These are phyloP conservation scores for Tribonema minus DNA, from an alignment of 108 stramenopile genomes.

Conservation along the genomic window DNA sequence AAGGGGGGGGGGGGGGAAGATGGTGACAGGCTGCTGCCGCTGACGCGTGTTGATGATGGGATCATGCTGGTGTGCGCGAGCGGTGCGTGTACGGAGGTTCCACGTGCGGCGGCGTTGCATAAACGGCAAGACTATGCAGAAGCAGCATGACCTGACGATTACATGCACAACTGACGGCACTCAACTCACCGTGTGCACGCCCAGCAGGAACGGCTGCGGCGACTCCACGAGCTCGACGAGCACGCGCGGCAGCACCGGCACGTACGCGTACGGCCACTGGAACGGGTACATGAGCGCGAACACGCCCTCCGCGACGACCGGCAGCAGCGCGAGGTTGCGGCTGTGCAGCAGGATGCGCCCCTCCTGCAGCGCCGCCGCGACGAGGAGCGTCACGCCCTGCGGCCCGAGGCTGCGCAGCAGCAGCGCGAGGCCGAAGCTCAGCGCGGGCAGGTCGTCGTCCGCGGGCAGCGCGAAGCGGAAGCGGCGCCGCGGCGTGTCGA, in stretches of 20 bases:
- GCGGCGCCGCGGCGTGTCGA: background rate
- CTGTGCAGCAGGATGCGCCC: constrained; percentile 39
- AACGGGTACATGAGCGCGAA: constrained; percentile 43
- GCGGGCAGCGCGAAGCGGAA: constrained; percentile 12
- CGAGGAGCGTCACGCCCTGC: constrained; percentile 26
- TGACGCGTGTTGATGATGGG: too few relatives aligned
- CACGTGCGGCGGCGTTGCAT: too few relatives aligned
- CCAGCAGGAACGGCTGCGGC: constrained; percentile 35
- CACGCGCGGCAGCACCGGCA: constrained; percentile 35
- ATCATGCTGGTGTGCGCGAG: too few relatives aligned
- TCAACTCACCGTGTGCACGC: constrained; percentile 39
- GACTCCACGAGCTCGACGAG: constrained; percentile 41
- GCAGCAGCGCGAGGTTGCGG: constrained; percentile 19
- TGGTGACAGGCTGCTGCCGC: too few relatives aligned
- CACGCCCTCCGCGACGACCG: constrained; percentile 38
- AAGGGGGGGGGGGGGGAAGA: too few relatives aligned
- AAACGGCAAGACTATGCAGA: too few relatives aligned
- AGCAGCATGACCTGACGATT: too few relatives aligned
- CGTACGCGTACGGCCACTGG: constrained; percentile 46
- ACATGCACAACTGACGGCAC: too few relatives aligned
- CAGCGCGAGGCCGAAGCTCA: constrained; percentile 19
- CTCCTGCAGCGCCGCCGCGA: constrained; percentile 38
- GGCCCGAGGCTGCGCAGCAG: constrained; percentile 18
- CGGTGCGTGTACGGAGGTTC: too few relatives aligned
- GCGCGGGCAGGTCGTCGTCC: constrained; percentile 16